Evolutionary conservation across 805 yeast species (phyloP).

Genomic region (Nakazawaea peltata): DNA sequence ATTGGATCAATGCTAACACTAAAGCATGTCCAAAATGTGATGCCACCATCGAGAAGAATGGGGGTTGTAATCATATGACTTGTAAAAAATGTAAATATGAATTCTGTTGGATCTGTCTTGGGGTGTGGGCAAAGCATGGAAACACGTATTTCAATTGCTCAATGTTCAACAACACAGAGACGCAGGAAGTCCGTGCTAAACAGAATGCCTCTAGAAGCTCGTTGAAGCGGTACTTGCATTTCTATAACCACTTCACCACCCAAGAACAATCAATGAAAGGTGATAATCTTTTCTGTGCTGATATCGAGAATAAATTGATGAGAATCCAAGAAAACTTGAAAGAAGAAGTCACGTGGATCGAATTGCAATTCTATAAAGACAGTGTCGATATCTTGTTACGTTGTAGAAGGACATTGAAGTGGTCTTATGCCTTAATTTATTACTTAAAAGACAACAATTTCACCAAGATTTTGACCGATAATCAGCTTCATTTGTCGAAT

Average conservation of each 20-base stretch:
- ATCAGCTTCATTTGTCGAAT: conserved; percentile 30
- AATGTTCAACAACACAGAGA: conserved; percentile 38
- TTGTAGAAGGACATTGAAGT: conserved; percentile 73
- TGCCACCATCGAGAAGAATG: conserved; percentile 80
- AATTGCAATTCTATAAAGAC: conserved; percentile 75
- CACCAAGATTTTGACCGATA: conserved; percentile 59
- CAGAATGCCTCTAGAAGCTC: conserved; percentile 37
- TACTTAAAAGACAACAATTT: conserved; percentile 44
- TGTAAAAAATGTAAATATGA: conserved; percentile 71
- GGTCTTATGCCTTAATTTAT: conserved; percentile 84
- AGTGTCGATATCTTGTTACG: conserved; percentile 55
- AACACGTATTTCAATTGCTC: conserved; percentile 61
- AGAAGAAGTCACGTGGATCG: conserved; percentile 72
- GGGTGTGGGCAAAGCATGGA: conserved; percentile 68
- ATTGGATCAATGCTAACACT: conserved; percentile 83
- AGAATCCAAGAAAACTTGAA: conserved; percentile 46
- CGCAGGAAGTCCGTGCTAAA: conserved; percentile 27
- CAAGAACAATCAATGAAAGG: conserved; percentile 73
- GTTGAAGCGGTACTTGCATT: conserved; percentile 63
- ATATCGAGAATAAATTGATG: conserved; percentile 56
- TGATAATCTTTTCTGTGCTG: conserved; percentile 56
- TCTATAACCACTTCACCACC: conserved; percentile 61
- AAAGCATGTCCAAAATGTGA: conserved; percentile 80
- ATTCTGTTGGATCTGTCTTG: conserved; percentile 91
- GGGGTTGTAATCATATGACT: conserved; percentile 96